Conservation (phyloP, 495 filamentous ascomycete genomes). For the Lasiosphaeria ovina region DNA sequence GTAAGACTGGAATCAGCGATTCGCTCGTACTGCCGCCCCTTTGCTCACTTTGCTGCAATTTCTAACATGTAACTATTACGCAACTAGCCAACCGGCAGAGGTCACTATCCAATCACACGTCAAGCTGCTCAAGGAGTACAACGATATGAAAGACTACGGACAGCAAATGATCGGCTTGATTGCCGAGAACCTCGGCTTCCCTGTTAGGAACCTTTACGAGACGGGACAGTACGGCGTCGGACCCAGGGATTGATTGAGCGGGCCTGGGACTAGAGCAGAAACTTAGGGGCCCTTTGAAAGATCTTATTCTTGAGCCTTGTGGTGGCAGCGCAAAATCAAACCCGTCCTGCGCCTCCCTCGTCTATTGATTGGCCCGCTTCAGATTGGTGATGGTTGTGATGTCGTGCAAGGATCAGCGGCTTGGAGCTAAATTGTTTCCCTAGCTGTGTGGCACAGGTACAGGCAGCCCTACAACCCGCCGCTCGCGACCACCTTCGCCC, state of each 20-base stretch:
- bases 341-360: no score
- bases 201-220: conserved; percentile 60
- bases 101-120: conserved; percentile 60
- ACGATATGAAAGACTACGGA: conserved; percentile 73
- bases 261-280: no score
- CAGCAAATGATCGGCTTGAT: conserved; percentile 72
- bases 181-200: conserved; percentile 65
- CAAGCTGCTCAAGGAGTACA: conserved; percentile 68
- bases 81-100: conserved; percentile 22
- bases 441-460: no score
- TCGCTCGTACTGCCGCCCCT: not conserved
- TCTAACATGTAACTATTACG: not conserved
- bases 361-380: no score
- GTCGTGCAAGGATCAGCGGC: no score
- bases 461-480: no score
- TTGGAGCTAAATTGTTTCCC: no score
- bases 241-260: conserved; percentile 15
- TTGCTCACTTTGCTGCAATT: not conserved
- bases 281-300: no score
- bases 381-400: no score
- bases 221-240: conserved; percentile 40
- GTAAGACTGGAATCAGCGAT: conserved; percentile 4
- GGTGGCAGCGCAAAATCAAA: no score
- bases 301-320: no score
- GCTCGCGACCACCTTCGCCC: no score